These are phyloP conservation scores for Tagetes patula DNA, from an alignment of 129 eudicot species.

Conservation along the genomic window DNA sequence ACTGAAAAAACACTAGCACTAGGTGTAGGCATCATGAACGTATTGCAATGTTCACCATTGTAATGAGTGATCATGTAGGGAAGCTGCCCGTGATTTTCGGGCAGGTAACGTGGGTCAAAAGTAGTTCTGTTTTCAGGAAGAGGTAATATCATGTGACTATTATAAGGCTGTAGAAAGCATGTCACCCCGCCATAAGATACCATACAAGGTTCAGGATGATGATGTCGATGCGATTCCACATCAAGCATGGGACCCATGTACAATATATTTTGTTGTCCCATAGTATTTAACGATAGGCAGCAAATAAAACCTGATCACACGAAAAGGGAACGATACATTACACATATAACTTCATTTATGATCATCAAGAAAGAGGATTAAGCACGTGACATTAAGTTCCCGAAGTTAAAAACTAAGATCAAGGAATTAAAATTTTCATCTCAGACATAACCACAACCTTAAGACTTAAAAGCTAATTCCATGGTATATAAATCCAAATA, in stretches of 20 bases:
- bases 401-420: background rate
- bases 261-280: constrained; percentile 61
- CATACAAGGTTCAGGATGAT: constrained; percentile 44
- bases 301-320: constrained; percentile 37
- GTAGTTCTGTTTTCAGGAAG: constrained; percentile 41
- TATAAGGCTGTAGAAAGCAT: constrained; percentile 51
- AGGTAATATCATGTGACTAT: constrained; percentile 38
- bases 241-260: constrained; percentile 52
- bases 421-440: constrained; percentile 1
- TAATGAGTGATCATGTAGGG: constrained; percentile 57
- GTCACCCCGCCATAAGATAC: constrained; percentile 44
- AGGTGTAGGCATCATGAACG: constrained; percentile 55
- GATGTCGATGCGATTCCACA: constrained; percentile 38
- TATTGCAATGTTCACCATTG: constrained; percentile 50
- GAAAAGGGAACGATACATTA: background rate
- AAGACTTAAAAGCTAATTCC: background rate
- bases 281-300: constrained; percentile 25
- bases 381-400: background rate
- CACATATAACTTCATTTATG: background rate
- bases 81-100: constrained; percentile 53
- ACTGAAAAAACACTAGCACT: constrained; percentile 46
- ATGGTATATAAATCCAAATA: background rate
- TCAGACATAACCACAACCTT: background rate
- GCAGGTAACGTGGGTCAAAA: constrained; percentile 50
- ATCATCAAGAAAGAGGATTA: background rate